Evolutionary conservation across 1,284 basidiomycete species (phyloP).

Genomic region (Ganoderma leucocontextum): DNA sequence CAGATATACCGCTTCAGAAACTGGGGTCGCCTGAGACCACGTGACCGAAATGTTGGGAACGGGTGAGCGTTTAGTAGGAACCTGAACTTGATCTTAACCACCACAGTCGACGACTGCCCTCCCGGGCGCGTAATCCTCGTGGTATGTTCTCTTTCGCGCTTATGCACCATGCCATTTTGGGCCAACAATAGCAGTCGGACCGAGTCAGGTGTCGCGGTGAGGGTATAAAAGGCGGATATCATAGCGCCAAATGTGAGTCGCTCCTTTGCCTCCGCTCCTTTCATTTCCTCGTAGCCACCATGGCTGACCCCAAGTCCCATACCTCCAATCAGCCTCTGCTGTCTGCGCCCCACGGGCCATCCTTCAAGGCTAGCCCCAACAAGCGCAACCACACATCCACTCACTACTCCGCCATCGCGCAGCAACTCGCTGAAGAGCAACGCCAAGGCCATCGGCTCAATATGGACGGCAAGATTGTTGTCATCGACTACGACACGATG

Average conservation of each 20-base stretch:
- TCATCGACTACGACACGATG: constrained; percentile 5
- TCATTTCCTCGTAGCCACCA: not conserved
- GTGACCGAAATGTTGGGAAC: no score
- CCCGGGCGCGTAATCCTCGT: not conserved
- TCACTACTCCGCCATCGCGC: not conserved
- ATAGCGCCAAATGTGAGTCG: not conserved
- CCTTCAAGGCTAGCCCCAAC: not conserved
- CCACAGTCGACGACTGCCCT: not conserved
- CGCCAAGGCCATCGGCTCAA: constrained; percentile 2
- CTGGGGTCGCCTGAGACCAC: no score
- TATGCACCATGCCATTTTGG: not conserved
- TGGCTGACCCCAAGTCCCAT: not conserved
- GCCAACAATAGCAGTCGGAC: not conserved
- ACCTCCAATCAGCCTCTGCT: not conserved
- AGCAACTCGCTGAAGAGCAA: constrained; percentile 4
- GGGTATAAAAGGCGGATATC: not conserved
- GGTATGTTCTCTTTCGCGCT: not conserved
- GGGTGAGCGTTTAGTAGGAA: not conserved
- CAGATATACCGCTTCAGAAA: no score
- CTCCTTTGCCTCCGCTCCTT: not conserved
- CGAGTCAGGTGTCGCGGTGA: not conserved
- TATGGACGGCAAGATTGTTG: constrained; percentile 8
- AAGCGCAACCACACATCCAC: not conserved
- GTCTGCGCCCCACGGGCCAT: not conserved
- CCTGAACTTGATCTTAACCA: not conserved